A percentile compares a stretch with the other conserved stretches of the same genome.
These are phyloP conservation scores for Elaphomyces granulatus DNA, from an alignment of 495 filamentous ascomycete genomes.

Conservation along the genomic window DNA sequence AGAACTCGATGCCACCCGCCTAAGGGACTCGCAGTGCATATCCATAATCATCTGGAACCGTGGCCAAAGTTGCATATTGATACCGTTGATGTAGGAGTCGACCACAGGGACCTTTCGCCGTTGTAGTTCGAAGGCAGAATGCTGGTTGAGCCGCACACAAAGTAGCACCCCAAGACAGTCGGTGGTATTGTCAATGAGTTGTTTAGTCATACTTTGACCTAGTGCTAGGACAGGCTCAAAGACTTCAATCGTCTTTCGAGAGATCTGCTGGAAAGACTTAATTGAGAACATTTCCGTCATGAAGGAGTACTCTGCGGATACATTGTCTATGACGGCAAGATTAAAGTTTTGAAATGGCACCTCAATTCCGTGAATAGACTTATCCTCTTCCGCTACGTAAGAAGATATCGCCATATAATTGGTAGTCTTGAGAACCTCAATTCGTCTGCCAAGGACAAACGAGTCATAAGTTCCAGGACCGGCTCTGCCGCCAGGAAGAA, in stretches of 20 bases:
- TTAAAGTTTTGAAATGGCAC: conserved; percentile 87
- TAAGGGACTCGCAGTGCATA: conserved; percentile 75
- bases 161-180: conserved; percentile 79
- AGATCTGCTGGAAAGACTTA: conserved; percentile 39
- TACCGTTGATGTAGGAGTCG: conserved; percentile 86
- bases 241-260: conserved; percentile 58
- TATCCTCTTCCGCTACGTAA: conserved; percentile 78
- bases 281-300: conserved; percentile 77
- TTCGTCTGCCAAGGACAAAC: conserved; percentile 72
- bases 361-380: conserved; percentile 73
- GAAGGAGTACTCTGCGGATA: conserved; percentile 89
- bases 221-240: conserved; percentile 75
- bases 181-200: conserved; percentile 56
- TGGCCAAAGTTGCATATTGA: conserved; percentile 92
- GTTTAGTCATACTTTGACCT: conserved; percentile 61
- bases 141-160: conserved; percentile 87
- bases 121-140: conserved; percentile 83
- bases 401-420: conserved; percentile 62
- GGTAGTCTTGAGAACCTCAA: conserved; percentile 58
- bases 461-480: conserved; percentile 54
- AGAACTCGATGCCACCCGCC: conserved; percentile 38
- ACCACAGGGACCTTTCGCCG: conserved; percentile 76
- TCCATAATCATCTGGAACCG: conserved; percentile 90
- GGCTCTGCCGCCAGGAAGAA: conserved; percentile 22
- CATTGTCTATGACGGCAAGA: conserved; percentile 83